Base-by-base conservation (phyloP, 148 eudicot species). In the Rheum nobile region DNA sequence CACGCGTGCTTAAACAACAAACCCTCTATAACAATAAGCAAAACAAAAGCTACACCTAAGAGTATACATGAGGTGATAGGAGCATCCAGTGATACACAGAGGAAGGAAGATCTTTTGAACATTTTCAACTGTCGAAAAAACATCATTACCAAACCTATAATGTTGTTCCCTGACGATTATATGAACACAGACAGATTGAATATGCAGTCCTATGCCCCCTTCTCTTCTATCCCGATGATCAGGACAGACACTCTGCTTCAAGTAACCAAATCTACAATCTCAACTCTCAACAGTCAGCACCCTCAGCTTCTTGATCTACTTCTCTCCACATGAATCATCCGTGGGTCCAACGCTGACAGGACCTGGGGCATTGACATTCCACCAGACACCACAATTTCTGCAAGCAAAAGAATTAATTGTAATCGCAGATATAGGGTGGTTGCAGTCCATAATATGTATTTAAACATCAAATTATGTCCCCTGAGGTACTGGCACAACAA, bases 361-460 rank as follows among this genome's bases (percentile, higher is more conserved):
- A 87, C 75, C 81, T 90, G 98, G 32, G 98, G 98, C 98, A 93
- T 93, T 12, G 98, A 93, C 98, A 93, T 93, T 67, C 98, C 98
- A 72, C 98, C 98, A 39, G 98, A 93, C 48, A 93, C 88, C 39
- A 93, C 96, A 71, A 93, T 93, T 80, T 93, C 98, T 93, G 91
- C 88, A 87, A 75, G 12, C 74, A 72, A 13, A 54, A 76, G 35
- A 22, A 16, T 9, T 1, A 9, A 22, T 14, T 22, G 3, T 55
- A 55, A 55, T 55, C 8, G 29, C 6, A n/a, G 8, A 50, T n/a
- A n/a, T n/a, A 19, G 28, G 48, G 8, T 12, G 16, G 8, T 35
- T 35, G 37, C 37, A 35, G 37, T 35, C 37, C 37, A 35, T 41
- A 0, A 41, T 0, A 41, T 5, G 43, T 9, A 41, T 41, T 41